These are phyloP conservation scores for Xylariaceae sp. DNA, from an alignment of 2,329 filamentous ascomycete genomes.

Conservation along the genomic window DNA sequence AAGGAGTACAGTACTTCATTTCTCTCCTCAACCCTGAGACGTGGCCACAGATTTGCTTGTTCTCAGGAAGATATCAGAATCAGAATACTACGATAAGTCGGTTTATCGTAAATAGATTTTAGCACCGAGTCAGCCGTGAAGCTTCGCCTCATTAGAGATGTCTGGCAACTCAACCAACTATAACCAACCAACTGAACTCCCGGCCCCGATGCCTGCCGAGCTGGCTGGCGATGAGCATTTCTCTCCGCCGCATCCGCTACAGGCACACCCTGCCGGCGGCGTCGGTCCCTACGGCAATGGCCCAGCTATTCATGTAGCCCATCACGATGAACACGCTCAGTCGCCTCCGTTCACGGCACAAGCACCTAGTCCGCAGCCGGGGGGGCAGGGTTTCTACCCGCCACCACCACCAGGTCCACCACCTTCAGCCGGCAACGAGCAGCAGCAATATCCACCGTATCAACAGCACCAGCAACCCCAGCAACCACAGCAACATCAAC, in stretches of 20 bases:
- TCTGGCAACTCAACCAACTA: slow-evolving; percentile 15
- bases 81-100: no score
- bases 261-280: background rate
- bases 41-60: no score
- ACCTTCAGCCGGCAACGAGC: background rate
- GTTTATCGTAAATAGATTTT: no score
- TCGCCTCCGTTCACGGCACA: slow-evolving; percentile 1
- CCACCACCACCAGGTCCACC: slow-evolving; percentile 2
- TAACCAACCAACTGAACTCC: slow-evolving; percentile 11
- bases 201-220: slow-evolving; percentile 10
- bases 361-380: background rate
- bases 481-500: background rate
- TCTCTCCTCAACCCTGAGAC: no score
- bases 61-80: no score
- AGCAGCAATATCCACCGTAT: background rate
- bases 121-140: no score
- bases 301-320: background rate
- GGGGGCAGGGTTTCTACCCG: slow-evolving; percentile 1
- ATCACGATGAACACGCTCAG: background rate
- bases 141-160: no score
- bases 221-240: slow-evolving; percentile 7
- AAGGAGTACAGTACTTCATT: no score
- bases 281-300: background rate
- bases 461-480: background rate
- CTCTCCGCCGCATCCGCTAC: background rate